These are phyloP conservation scores for Phanerochaete carnosa DNA, from an alignment of 768 basidiomycete genomes.

Conservation along the genomic window DNA sequence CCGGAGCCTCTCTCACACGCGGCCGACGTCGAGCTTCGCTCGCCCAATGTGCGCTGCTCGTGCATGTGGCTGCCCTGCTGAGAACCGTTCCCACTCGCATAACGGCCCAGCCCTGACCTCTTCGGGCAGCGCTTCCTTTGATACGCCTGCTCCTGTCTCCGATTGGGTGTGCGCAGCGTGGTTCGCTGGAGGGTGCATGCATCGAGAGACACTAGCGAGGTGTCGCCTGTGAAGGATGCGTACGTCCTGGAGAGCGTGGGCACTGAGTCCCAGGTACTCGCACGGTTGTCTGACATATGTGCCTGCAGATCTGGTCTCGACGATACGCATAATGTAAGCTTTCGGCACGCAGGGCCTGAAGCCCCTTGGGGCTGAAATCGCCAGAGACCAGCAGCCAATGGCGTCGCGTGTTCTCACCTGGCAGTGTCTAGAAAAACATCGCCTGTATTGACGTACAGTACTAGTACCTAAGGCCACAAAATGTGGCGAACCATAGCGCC, in stretches of 20 bases:
- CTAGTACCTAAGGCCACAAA: neutral
- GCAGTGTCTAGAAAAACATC: neutral
- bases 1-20: slow-evolving; percentile 6
- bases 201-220: neutral
- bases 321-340: neutral
- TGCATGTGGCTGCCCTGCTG: slow-evolving; percentile 8
- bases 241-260: neutral
- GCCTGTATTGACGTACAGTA: slow-evolving; percentile 1
- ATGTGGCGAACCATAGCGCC: neutral
- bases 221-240: neutral
- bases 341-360: neutral
- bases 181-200: neutral
- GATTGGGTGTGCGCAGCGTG: slow-evolving; percentile 11
- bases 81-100: slow-evolving; percentile 9
- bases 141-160: slow-evolving; percentile 12
- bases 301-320: neutral
- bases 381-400: neutral
- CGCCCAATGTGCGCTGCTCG: slow-evolving; percentile 5
- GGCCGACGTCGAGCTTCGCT: slow-evolving; percentile 11
- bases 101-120: slow-evolving; percentile 3
- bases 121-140: slow-evolving; percentile 12
- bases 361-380: neutral
- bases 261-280: neutral
- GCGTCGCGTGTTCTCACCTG: neutral
- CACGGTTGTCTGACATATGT: neutral